These are phyloP conservation scores for Aspergillus pseudoviridinutans DNA, from an alignment of 2,329 filamentous ascomycete genomes.

Conservation along the genomic window DNA sequence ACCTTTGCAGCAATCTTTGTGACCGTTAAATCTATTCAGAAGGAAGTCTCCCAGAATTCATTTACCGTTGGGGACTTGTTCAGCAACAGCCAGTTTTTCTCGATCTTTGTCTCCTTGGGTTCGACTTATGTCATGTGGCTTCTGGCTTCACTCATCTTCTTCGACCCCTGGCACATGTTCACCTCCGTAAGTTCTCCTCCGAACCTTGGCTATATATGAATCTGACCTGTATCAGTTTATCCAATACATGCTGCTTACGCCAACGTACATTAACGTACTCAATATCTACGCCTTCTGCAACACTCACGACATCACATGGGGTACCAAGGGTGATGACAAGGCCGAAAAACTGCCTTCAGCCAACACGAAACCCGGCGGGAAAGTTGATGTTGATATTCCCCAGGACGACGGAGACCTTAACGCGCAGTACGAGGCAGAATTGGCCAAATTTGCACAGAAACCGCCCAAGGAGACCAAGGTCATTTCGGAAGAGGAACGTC, in stretches of 20 bases:
- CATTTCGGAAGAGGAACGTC: conserved; percentile 63
- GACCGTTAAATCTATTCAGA: conserved; percentile 78
- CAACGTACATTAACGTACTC: conserved; percentile 96
- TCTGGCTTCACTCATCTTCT: conserved; percentile 84
- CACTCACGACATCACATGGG: conserved; percentile 96
- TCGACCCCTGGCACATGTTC: conserved; percentile 99
- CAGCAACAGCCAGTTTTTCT: conserved; percentile 85
- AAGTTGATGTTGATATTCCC: conserved; percentile 81
- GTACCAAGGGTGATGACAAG: conserved; percentile 97
- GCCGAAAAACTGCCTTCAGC: conserved; percentile 84
- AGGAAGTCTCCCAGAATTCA: conserved; percentile 57
- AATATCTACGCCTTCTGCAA: conserved; percentile 99
- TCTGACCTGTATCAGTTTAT: conserved; percentile 54
- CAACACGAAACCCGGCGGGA: conserved; percentile 86
- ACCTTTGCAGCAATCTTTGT: conserved; percentile 95
- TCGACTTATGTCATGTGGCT: conserved; percentile 95
- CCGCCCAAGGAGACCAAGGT: conserved; percentile 60
- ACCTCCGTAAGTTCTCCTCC: conserved; percentile 54
- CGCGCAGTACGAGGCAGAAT: conserved; percentile 85
- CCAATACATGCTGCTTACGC: conserved; percentile 92
- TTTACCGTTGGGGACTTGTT: conserved; percentile 74
- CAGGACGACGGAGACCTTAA: conserved; percentile 94
- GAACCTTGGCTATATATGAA: not conserved
- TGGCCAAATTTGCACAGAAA: conserved; percentile 70
- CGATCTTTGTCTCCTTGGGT: conserved; percentile 84